phyloP scores from a whole-genome alignment of 1,139 yeast species.

The Suhomyces atakaporum region DNA sequence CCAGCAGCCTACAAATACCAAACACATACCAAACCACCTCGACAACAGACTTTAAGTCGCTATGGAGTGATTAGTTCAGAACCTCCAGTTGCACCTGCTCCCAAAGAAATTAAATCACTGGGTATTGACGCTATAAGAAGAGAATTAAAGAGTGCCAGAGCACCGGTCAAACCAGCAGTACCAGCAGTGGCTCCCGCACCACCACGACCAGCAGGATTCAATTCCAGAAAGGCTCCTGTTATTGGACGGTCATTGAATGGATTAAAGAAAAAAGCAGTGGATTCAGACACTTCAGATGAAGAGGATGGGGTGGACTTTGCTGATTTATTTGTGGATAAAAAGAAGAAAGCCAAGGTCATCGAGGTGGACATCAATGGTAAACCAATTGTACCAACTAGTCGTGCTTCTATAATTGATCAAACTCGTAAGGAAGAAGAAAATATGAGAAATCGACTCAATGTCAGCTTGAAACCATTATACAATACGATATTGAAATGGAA shows the following conservation, averaged over 20 bases:
- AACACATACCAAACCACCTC: slow-evolving; percentile 25
- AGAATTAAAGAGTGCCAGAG: slow-evolving; percentile 34
- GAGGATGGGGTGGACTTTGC: slow-evolving; percentile 42
- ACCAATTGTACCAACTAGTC: slow-evolving; percentile 27
- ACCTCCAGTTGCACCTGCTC: slow-evolving; percentile 44
- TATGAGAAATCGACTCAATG: slow-evolving; percentile 78
- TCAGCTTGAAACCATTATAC: slow-evolving; percentile 77
- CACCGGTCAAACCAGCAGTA: slow-evolving; percentile 21
- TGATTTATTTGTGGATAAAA: slow-evolving; percentile 44
- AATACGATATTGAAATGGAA: slow-evolving; percentile 75
- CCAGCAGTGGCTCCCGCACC: slow-evolving; percentile 59
- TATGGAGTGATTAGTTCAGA: slow-evolving; percentile 45
- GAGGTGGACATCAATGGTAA: slow-evolving; percentile 44
- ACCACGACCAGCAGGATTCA: slow-evolving; percentile 84
- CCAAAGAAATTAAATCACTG: slow-evolving; percentile 35
- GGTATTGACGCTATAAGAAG: slow-evolving; percentile 44
- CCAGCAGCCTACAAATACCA: slow-evolving; percentile 30
- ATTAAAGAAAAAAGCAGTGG: slow-evolving; percentile 30
- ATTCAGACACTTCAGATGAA: slow-evolving; percentile 36
- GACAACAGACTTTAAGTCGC: slow-evolving; percentile 52
- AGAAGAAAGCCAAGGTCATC: slow-evolving; percentile 35
- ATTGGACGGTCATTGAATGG: slow-evolving; percentile 43
- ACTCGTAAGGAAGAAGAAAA: slow-evolving; percentile 70
- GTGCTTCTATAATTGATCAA: slow-evolving; percentile 25
- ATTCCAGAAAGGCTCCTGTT: slow-evolving; percentile 34